These are phyloP conservation scores for Botrytis galanthina DNA, from an alignment of 2,329 filamentous ascomycete genomes.

Conservation along the genomic window DNA sequence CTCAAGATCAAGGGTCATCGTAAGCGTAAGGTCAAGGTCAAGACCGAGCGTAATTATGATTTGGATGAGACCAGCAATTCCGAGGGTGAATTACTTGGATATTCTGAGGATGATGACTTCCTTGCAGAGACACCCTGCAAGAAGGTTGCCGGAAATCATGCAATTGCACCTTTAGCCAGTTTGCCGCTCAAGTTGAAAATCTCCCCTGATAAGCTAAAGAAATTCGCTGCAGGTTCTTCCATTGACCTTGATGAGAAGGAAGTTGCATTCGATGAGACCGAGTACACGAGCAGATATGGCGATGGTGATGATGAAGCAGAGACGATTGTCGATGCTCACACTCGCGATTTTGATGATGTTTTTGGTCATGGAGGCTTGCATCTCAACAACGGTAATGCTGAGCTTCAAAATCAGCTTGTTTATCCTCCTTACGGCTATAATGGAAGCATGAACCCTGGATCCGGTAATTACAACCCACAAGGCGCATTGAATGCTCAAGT, in stretches of 20 bases:
- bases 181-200: neutral
- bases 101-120: neutral
- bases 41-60: neutral
- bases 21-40: constrained; percentile 14
- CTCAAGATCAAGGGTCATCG: constrained; percentile 14
- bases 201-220: neutral
- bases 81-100: neutral
- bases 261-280: neutral
- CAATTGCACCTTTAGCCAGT: neutral
- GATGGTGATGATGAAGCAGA: neutral
- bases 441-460: neutral
- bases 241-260: neutral
- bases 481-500: neutral
- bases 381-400: neutral
- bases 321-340: neutral
- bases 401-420: neutral
- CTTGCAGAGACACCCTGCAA: constrained; percentile 11
- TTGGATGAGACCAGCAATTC: neutral
- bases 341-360: neutral
- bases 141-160: neutral
- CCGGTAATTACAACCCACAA: neutral
- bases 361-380: neutral
- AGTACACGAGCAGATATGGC: neutral
- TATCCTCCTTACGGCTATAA: neutral
- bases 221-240: neutral